Percentiles rank a stretch among this genome's conserved stretches.
These are phyloP conservation scores for Mycena sp. DNA, from an alignment of 1,284 basidiomycete genomes.

Conservation along the genomic window DNA sequence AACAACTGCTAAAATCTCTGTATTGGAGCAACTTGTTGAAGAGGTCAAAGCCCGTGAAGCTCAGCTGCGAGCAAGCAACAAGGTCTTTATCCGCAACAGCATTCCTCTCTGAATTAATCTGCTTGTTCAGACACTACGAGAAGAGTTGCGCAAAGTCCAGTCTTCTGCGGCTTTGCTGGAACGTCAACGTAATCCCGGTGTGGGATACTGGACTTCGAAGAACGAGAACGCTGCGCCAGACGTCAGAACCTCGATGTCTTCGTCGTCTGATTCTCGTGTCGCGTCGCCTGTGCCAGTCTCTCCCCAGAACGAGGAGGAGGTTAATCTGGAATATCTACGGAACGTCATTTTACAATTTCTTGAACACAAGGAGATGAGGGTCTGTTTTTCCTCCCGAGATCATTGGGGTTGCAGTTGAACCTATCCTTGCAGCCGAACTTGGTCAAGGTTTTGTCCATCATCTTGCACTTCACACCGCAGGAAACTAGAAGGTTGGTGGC, in stretches of 20 bases:
- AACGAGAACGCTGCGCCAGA: conserved; percentile 49
- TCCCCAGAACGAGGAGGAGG: conserved; percentile 78
- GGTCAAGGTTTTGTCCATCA: conserved; percentile 89
- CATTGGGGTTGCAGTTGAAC: background rate
- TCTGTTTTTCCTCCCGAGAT: conserved; percentile 36
- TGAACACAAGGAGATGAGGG: conserved; percentile 90
- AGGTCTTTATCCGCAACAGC: conserved; percentile 54
- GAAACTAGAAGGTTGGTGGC: conserved; percentile 88
- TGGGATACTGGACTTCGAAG: conserved; percentile 85
- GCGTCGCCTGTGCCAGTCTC: conserved; percentile 53
- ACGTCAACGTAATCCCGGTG: conserved; percentile 89
- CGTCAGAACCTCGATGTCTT: conserved; percentile 57
- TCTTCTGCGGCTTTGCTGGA: conserved; percentile 91
- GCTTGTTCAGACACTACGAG: conserved; percentile 74
- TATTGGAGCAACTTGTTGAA: conserved; percentile 67
- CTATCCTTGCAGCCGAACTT: conserved; percentile 76
- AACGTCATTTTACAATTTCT: conserved; percentile 95
- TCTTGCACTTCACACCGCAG: conserved; percentile 92
- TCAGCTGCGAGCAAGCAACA: conserved; percentile 76
- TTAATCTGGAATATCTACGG: conserved; percentile 94
- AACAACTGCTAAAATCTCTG: conserved; percentile 51
- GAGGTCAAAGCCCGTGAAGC: conserved; percentile 72
- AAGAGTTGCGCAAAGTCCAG: conserved; percentile 93
- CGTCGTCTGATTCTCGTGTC: conserved; percentile 51
- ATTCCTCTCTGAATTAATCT: background rate